Evolutionary conservation across 2,329 filamentous ascomycete species (phyloP).

Genomic region (Cercospora zeae-maydis): DNA sequence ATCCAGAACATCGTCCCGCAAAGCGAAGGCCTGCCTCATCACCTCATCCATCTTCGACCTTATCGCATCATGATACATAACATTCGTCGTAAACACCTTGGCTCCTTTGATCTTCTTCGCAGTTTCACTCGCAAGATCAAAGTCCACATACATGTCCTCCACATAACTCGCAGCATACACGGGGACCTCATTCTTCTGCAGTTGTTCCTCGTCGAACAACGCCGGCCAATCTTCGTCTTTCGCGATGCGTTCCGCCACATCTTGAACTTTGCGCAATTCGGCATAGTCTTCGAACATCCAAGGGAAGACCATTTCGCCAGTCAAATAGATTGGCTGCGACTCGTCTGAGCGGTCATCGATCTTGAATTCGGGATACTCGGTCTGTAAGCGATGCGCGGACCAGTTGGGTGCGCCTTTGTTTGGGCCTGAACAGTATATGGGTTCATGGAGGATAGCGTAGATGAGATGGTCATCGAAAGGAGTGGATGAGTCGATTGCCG

Average conservation of each 20-base stretch:
- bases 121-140: conserved; percentile 67
- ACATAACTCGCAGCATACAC: conserved; percentile 80
- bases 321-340: conserved; percentile 65
- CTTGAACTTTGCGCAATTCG: conserved; percentile 66
- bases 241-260: conserved; percentile 69
- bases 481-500: conserved; percentile 62
- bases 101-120: conserved; percentile 69
- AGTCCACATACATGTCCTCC: conserved; percentile 92
- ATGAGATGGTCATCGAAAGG: conserved; percentile 73
- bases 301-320: conserved; percentile 88
- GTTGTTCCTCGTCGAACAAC: conserved; percentile 70
- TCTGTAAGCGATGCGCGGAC: conserved; percentile 66
- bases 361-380: conserved; percentile 48
- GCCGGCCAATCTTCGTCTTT: conserved; percentile 64
- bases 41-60: conserved; percentile 71
- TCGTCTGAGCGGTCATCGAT: conserved; percentile 38
- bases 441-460: conserved; percentile 83
- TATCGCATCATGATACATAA: conserved; percentile 81
- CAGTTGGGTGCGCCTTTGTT: conserved; percentile 59
- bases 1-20: conserved; percentile 68
- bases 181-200: conserved; percentile 74
- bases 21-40: conserved; percentile 67
- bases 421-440: conserved; percentile 71
- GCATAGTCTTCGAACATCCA: conserved; percentile 78
- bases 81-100: conserved; percentile 81